Percentiles rank a stretch among this genome's conserved stretches.
Evolutionary conservation across 2,329 filamentous ascomycete species (phyloP).

Genomic region (Cyphellophora attinorum): DNA sequence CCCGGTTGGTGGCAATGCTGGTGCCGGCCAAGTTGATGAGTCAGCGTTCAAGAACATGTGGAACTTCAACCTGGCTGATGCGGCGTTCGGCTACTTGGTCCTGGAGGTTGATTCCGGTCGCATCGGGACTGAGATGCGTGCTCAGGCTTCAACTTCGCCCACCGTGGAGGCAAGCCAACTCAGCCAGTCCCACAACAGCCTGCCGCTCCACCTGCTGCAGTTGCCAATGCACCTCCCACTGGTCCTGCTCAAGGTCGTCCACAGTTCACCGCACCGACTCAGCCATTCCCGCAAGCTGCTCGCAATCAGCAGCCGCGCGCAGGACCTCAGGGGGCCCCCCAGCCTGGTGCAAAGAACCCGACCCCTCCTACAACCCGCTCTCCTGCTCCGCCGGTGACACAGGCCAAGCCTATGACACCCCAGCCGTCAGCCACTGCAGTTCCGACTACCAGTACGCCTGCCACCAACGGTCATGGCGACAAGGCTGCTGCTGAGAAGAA

Average conservation of each 20-base stretch:
- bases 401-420: slow-evolving; percentile 42
- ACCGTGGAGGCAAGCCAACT: slow-evolving; percentile 56
- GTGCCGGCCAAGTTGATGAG: slow-evolving; percentile 87
- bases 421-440: slow-evolving; percentile 29
- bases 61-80: slow-evolving; percentile 93
- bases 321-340: slow-evolving; percentile 16
- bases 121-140: slow-evolving; percentile 96
- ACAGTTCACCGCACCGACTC: slow-evolving; percentile 31
- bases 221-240: slow-evolving; percentile 26
- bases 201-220: slow-evolving; percentile 10
- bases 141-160: slow-evolving; percentile 99
- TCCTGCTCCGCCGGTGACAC: slow-evolving; percentile 33
- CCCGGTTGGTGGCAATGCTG: slow-evolving; percentile 57
- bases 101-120: slow-evolving; percentile 90
- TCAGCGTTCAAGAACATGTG: slow-evolving; percentile 99
- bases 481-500: slow-evolving; percentile 43
- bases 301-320: slow-evolving; percentile 22
- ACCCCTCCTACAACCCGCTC: slow-evolving; percentile 25
- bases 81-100: slow-evolving; percentile 91
- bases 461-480: slow-evolving; percentile 43
- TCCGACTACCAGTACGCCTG: slow-evolving; percentile 17
- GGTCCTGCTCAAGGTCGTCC: slow-evolving; percentile 27
- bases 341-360: slow-evolving; percentile 9
- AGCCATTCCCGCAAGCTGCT: slow-evolving; percentile 22
- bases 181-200: slow-evolving; percentile 11